Percentiles rank a stretch among this genome's conserved stretches.
Conservation (phyloP, 306 rosid species). For the Vigna unguiculata region DNA sequence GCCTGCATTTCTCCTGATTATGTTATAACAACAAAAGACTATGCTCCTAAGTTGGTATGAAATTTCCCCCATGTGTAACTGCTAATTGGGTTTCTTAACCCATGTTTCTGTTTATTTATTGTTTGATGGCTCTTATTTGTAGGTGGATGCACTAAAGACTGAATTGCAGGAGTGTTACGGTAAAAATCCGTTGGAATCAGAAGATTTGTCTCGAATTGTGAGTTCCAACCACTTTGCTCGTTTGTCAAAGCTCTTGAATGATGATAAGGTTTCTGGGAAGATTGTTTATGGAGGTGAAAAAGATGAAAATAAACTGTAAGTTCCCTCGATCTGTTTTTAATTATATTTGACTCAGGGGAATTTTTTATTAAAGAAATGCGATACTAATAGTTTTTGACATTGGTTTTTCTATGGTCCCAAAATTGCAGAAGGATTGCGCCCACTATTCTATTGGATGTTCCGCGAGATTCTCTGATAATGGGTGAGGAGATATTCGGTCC, state of each 20-base stretch:
- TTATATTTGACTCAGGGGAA: neutral
- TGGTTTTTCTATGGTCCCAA: constrained; percentile 6
- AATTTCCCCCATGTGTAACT: constrained; percentile 26
- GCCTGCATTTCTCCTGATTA: constrained; percentile 90
- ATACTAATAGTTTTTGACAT: constrained; percentile 27
- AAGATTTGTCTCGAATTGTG: constrained; percentile 90
- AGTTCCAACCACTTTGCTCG: constrained; percentile 81
- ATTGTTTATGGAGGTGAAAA: constrained; percentile 85
- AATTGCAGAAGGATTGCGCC: constrained; percentile 82
- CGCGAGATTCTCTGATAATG: constrained; percentile 81
- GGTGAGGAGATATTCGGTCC: constrained; percentile 94
- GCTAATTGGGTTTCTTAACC: constrained; percentile 1
- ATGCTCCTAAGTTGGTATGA: constrained; percentile 85
- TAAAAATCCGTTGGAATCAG: constrained; percentile 74
- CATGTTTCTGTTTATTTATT: constrained; percentile 17
- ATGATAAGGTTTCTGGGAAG: constrained; percentile 84
- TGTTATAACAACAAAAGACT: constrained; percentile 76
- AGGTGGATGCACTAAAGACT: constrained; percentile 78
- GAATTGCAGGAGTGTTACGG: constrained; percentile 81
- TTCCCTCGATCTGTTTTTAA: neutral
- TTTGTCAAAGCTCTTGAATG: constrained; percentile 79
- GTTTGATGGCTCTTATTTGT: constrained; percentile 42
- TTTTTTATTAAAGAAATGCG: constrained; percentile 4
- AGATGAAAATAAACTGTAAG: constrained; percentile 82
- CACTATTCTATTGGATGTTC: constrained; percentile 83